Evolutionary conservation across 768 basidiomycete genomes (phyloP).

Genomic region (Sporobolomyces phaffii): DNA sequence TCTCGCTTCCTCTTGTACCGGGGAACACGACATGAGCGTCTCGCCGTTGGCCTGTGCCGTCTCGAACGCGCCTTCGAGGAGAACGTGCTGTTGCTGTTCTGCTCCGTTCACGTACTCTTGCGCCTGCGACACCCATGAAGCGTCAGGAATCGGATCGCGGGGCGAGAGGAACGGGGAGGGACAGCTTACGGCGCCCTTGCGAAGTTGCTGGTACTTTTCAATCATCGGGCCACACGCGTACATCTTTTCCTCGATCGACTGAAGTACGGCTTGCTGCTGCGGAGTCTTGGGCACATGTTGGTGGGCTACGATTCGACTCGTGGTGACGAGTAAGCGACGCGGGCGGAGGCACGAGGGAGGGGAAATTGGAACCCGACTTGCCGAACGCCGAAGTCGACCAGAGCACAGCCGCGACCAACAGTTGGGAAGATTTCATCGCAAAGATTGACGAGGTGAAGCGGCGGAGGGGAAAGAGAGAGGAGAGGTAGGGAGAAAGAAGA

Average conservation of each 20-base stretch:
- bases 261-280: constrained; percentile 38
- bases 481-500: neutral
- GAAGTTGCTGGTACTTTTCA: constrained; percentile 37
- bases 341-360: too few relatives aligned
- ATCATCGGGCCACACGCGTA: constrained; percentile 44
- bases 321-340: too few relatives aligned
- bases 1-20: constrained; percentile 33
- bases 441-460: too few relatives aligned
- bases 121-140: too few relatives aligned
- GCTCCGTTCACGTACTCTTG: constrained; percentile 33
- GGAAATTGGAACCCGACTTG: too few relatives aligned
- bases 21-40: constrained; percentile 38
- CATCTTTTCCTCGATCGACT: constrained; percentile 38
- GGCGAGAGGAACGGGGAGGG: too few relatives aligned
- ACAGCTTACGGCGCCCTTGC: constrained; percentile 35
- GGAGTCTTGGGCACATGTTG: constrained; percentile 29
- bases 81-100: constrained; percentile 38
- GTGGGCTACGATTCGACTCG: constrained; percentile 15
- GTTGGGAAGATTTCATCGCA: too few relatives aligned
- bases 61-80: constrained; percentile 43
- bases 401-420: too few relatives aligned
- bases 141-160: too few relatives aligned
- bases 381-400: too few relatives aligned
- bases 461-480: neutral
- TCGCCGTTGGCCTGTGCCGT: constrained; percentile 22